These are phyloP conservation scores for Calycina marina DNA, from an alignment of 2,329 filamentous ascomycete species.

Conservation along the genomic window DNA sequence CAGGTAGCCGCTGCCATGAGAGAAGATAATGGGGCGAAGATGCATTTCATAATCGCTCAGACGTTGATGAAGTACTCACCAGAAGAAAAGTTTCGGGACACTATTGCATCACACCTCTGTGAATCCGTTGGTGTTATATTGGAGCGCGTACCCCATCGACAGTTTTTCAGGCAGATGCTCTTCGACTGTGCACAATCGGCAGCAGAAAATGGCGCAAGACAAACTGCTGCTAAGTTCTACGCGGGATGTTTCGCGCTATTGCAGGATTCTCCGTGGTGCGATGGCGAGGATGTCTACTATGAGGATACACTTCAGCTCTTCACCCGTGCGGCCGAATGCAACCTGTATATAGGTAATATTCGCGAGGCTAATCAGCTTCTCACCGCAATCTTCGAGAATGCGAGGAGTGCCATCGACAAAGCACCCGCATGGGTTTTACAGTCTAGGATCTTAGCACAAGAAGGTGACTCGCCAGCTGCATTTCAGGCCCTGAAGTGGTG, in stretches of 20 bases:
- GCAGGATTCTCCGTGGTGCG: conserved; percentile 65
- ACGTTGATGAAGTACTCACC: conserved; percentile 60
- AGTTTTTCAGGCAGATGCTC: conserved; percentile 54
- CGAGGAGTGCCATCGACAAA: conserved; percentile 61
- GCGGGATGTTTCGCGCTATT: conserved; percentile 63
- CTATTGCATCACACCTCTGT: conserved; percentile 68
- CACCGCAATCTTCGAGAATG: conserved; percentile 52
- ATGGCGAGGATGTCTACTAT: conserved; percentile 60
- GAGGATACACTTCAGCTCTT: conserved; percentile 73
- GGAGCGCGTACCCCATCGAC: conserved; percentile 40
- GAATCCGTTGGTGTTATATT: conserved; percentile 64
- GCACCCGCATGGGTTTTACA: conserved; percentile 73
- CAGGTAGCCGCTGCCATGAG: conserved; percentile 57
- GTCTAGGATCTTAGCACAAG: conserved; percentile 62
- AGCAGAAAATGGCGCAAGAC: conserved; percentile 67
- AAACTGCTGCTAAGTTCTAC: conserved; percentile 73
- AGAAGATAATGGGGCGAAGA: conserved; percentile 56
- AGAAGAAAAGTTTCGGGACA: conserved; percentile 47
- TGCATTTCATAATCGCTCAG: conserved; percentile 84
- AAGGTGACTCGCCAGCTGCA: conserved; percentile 55
- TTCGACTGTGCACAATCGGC: conserved; percentile 67
- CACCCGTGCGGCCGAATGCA: conserved; percentile 68
- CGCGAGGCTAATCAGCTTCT: conserved; percentile 55
- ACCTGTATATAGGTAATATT: conserved; percentile 63
- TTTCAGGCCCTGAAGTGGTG: conserved; percentile 58